Conservation (phyloP, 805 yeast species). For the Teunomyces barrocoloradensis region DNA sequence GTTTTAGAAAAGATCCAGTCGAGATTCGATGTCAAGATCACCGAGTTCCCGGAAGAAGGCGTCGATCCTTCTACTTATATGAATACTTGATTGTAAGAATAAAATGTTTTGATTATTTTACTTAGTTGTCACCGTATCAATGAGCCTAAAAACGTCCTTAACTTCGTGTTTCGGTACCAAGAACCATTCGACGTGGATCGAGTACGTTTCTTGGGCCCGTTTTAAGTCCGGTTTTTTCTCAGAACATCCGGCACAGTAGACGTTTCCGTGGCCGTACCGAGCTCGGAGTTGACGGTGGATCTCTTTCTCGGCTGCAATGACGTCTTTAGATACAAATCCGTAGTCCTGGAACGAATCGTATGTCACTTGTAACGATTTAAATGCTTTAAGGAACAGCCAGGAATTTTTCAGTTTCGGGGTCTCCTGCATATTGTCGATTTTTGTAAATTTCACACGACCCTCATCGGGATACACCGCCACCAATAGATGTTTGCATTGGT, state of each 20-base stretch:
- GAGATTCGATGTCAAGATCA: slow-evolving; percentile 92
- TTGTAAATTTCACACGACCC: background rate
- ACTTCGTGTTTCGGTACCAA: slow-evolving; percentile 46
- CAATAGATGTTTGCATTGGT: slow-evolving; percentile 48
- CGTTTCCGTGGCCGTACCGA: slow-evolving; percentile 46
- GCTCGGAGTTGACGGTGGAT: slow-evolving; percentile 40
- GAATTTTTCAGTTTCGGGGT: background rate
- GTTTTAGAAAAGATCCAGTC: slow-evolving; percentile 91
- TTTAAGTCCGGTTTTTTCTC: background rate
- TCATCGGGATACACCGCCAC: slow-evolving; percentile 20
- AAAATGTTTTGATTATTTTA: background rate
- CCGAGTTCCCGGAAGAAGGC: slow-evolving; percentile 97
- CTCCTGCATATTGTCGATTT: background rate
- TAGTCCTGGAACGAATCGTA: slow-evolving; percentile 23
- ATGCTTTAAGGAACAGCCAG: background rate
- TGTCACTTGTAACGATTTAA: background rate
- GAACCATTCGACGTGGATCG: slow-evolving; percentile 56
- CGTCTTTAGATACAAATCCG: slow-evolving; percentile 28
- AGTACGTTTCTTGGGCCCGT: slow-evolving; percentile 15
- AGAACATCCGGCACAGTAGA: slow-evolving; percentile 48
- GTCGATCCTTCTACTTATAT: slow-evolving; percentile 96
- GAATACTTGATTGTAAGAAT: slow-evolving; percentile 64
- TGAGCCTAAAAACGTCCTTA: slow-evolving; percentile 25
- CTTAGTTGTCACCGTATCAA: slow-evolving; percentile 19
- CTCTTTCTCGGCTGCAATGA: slow-evolving; percentile 37